Base-by-base conservation (phyloP, 1,139 yeast species). In the Yamadazyma siamensis region DNA sequence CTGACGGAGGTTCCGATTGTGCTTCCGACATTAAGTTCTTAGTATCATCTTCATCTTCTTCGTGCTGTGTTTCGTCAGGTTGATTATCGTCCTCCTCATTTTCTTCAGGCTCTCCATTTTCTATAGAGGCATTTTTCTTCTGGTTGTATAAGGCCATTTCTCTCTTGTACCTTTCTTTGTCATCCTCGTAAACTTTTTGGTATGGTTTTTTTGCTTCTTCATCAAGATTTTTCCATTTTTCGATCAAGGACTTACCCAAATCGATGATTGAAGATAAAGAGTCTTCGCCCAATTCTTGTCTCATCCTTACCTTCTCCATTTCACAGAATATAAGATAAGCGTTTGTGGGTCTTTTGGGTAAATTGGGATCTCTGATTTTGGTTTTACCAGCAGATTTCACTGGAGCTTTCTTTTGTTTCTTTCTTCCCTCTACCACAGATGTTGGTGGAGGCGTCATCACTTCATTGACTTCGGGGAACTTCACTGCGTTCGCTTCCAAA, bases 271-370 rank as follows among this genome's bases (percentile, higher is more conserved):
- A 26, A 12, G 36, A 25, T 14, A 44, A 36, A 3, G 44, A 29
- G 13, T 28, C 26, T 22, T 43, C 45, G 10, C 43, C 43, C 2
- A 38, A 27, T 13, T 34, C 28, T 32, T 68, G 70, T 43, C 75
- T 77, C 28, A 86, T 73, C 32, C 75, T 67, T 32, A 85, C 95
- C 55, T 86, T 84, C 50, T 86, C 94, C 61, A 76, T 62, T 39
- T 88, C 96, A 59, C 96, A 88, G 52, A 84, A 88, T 32, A 86
- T 75, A 40, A 87, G 65, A 50, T 88, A 87, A 7, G 96, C 95
- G 55, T 88, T 88, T 5, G 94, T 83, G 11, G 96, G 95, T 46
- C 94, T 71, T 47, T 85, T 85, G 11, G 96, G 96, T 48, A 82
- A 71, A 44, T 78, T 80, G 3, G 95, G 95, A 53, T 85, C 95